A percentile compares a stretch with the other conserved stretches of the same genome.
phyloP scores from a whole-genome alignment of 1,139 yeast genomes.

The Taphrina flavorubra region DNA sequence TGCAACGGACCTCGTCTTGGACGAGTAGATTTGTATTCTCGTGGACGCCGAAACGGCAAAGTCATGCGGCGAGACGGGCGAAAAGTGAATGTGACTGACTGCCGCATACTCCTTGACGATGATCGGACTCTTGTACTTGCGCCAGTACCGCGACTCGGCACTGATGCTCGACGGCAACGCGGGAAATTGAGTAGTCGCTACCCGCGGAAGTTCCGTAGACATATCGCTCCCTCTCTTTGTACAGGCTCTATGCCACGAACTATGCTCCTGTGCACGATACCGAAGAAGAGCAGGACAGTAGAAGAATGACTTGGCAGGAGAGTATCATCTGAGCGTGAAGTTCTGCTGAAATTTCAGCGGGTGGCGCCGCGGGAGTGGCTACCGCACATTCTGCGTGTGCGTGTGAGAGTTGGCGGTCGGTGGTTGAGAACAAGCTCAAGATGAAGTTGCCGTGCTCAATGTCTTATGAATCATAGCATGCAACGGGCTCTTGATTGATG shows the following conservation, averaged over 20 bases:
- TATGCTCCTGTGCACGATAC: too few relatives aligned
- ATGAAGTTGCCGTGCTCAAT: too few relatives aligned
- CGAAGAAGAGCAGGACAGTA: too few relatives aligned
- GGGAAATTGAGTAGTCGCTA: conserved; percentile 23
- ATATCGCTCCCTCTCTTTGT: neutral
- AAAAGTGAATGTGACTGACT: conserved; percentile 83
- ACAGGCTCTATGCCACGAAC: too few relatives aligned
- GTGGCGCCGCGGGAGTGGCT: neutral
- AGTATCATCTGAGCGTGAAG: neutral
- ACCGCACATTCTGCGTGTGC: neutral
- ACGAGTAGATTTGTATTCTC: conserved; percentile 86
- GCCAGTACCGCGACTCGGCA: conserved; percentile 91
- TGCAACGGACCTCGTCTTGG: conserved; percentile 87
- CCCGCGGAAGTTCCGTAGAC: conserved; percentile 35
- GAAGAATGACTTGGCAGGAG: neutral
- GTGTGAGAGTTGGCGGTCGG: too few relatives aligned
- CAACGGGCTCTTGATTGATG: too few relatives aligned
- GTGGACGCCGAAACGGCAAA: conserved; percentile 94
- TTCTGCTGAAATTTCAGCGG: conserved; percentile 10
- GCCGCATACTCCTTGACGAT: conserved; percentile 93
- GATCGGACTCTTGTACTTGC: conserved; percentile 81
- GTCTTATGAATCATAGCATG: too few relatives aligned
- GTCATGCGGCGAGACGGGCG: conserved; percentile 85
- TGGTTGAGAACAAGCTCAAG: too few relatives aligned
- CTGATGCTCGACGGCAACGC: conserved; percentile 25